Conservation (phyloP, 1,284 basidiomycete genomes). For the Inonotus hispidus region DNA sequence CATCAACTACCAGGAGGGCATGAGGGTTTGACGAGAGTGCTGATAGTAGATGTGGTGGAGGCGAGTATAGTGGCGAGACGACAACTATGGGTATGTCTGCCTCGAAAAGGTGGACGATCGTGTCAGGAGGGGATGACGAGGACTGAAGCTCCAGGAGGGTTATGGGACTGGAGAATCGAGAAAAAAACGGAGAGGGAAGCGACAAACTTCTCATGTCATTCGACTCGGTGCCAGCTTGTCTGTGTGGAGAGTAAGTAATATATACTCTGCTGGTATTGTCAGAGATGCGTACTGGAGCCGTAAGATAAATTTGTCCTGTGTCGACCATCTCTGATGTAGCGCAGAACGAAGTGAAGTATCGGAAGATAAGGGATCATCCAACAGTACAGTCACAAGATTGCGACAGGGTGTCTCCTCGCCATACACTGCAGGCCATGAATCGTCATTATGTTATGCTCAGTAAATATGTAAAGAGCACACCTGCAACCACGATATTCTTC, state of each 20-base stretch:
- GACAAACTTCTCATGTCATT: slow-evolving; percentile 11
- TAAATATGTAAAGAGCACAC: not conserved
- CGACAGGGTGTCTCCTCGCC: not conserved
- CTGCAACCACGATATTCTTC: not conserved
- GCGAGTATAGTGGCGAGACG: slow-evolving; percentile 49
- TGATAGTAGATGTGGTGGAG: slow-evolving; percentile 33
- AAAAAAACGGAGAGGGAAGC: slow-evolving; percentile 49
- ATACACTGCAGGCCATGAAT: not conserved
- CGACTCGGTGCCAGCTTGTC: not conserved
- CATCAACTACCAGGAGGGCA: slow-evolving; percentile 45
- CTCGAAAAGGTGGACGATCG: slow-evolving; percentile 18
- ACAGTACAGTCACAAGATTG: slow-evolving; percentile 55
- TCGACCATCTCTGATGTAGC: slow-evolving; percentile 43
- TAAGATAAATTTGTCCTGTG: slow-evolving; percentile 21
- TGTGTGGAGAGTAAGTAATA: not conserved
- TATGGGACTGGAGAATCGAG: slow-evolving; percentile 43
- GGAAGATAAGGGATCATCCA: slow-evolving; percentile 62
- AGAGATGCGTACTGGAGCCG: slow-evolving; percentile 37
- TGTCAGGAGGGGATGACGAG: slow-evolving; percentile 22
- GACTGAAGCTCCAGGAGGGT: slow-evolving; percentile 42
- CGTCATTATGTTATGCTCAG: not conserved
- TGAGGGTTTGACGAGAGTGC: slow-evolving; percentile 35
- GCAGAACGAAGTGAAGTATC: slow-evolving; percentile 36
- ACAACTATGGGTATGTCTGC: slow-evolving; percentile 57
- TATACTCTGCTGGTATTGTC: not conserved